Evolutionary conservation across 306 rosid genomes (phyloP).

Genomic region (Clitoria ternatea): DNA sequence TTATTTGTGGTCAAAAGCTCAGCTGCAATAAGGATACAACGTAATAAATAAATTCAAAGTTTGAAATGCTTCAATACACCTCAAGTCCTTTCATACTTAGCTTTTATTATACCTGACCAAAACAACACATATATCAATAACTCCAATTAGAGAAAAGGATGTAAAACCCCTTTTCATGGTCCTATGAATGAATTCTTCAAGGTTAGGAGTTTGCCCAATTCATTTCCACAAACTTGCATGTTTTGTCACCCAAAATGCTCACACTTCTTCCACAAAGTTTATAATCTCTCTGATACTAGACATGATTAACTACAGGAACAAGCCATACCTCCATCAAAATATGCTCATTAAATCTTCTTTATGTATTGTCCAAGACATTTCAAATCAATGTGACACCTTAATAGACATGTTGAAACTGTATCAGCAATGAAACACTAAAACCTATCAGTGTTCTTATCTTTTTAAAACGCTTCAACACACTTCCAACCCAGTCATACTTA

Average conservation of each 20-base stretch:
- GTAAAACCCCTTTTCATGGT: background rate
- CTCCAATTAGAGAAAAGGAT: background rate
- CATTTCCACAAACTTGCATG: background rate
- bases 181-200: background rate
- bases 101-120: constrained; percentile 5
- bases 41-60: background rate
- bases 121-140: background rate
- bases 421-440: background rate
- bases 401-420: background rate
- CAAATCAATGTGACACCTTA: constrained; percentile 6
- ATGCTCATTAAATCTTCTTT: background rate
- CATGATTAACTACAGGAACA: background rate
- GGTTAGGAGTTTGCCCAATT: background rate
- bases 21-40: constrained; percentile 56
- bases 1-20: constrained; percentile 92
- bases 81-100: background rate
- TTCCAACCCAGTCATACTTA: too few relatives aligned
- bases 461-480: too few relatives aligned
- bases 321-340: background rate
- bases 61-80: background rate
- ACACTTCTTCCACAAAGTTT: constrained; percentile 3
- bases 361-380: background rate
- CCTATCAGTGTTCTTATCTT: background rate
- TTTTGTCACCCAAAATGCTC: background rate
- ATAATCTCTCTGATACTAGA: background rate